A percentile compares a stretch with the other conserved stretches of the same genome.
Conservation (phyloP, 805 yeast genomes). For the Starmerella roubikii region DNA sequence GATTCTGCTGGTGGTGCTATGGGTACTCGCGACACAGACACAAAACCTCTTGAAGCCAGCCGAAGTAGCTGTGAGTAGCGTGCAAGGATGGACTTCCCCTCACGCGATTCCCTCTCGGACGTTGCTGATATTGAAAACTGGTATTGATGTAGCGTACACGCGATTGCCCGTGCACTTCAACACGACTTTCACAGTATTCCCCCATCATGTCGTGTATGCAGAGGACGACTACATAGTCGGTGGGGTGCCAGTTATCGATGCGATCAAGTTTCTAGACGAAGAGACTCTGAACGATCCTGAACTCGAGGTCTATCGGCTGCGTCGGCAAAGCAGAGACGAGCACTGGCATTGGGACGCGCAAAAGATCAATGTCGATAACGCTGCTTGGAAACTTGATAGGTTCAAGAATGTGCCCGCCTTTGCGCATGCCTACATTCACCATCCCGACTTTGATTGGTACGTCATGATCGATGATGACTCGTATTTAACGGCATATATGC, state of each 20-base stretch:
- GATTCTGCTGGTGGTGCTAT: too few species aligned
- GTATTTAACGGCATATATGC: constrained; percentile 22
- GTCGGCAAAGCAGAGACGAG: constrained; percentile 18
- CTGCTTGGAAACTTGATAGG: constrained; percentile 28
- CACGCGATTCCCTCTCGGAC: too few species aligned
- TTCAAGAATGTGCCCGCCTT: constrained; percentile 30
- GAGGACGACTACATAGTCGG: constrained; percentile 25
- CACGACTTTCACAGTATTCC: constrained; percentile 26
- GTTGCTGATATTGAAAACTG: constrained; percentile 28
- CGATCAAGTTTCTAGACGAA: constrained; percentile 21
- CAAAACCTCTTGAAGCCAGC: too few species aligned
- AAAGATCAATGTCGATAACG: constrained; percentile 10
- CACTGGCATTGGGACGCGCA: constrained; percentile 19
- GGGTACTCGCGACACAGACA: too few species aligned
- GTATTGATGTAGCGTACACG: constrained; percentile 26
- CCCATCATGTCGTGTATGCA: constrained; percentile 26
- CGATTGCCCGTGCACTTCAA: constrained; percentile 28
- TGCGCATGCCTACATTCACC: constrained; percentile 25
- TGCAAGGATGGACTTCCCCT: too few species aligned
- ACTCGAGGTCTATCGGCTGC: constrained; percentile 21
- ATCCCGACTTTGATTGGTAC: constrained; percentile 26
- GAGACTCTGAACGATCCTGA: constrained; percentile 16
- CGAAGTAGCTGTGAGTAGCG: too few species aligned
- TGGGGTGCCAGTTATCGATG: constrained; percentile 26
- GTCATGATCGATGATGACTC: constrained; percentile 29